Evolutionary conservation across 2,329 filamentous ascomycete genomes (phyloP), one percentile per base, ranked within the genome.

Genomic region (Phialemonium atrogriseum): DNA sequence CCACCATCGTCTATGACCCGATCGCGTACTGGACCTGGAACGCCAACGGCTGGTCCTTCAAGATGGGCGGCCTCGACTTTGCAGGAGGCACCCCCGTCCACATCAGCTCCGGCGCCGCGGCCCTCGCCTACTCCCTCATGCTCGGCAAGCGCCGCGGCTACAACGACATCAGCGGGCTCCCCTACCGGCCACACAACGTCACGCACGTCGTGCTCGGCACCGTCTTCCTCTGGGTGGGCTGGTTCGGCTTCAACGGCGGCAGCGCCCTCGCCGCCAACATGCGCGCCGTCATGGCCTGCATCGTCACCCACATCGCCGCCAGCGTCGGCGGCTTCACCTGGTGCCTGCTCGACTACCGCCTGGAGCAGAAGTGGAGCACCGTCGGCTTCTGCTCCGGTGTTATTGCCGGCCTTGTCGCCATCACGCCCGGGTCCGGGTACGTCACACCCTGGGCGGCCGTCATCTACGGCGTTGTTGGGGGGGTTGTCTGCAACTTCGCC

Each of bases 241-340:
- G 87, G 88, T 91, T 94, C 54, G 88, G 88, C 29, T 95, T 95
- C 74, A 95, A 94, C 58, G 87, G 84, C 33, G 88, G 88, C 40
- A 73, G 81, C 4, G 88, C 86, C 3, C 68, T 93, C 25, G 71
- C 74, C 37, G 83, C 85, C 42, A 94, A 91, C 62, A 64, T 94
- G 46, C 84, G 88, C 38, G 84, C 88, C 33, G 69, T 94, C 55
- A 89, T 94, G 82, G 87, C 88, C 33, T 83, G 82, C 47, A 74
- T 91, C 30, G 84, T 89, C 40, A 94, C 88, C 37, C 89, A 94
- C 59, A 66, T 94, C 14, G 80, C 88, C 27, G 88, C 88, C 13
- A 84, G 77, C 22, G 74, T 84, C 16, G 87, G 80, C 34, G 86
- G 81, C 37, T 72, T 94, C 37, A 84, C 81, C 38, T 94, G 85